Evolutionary conservation across 78 protist genomes (phyloP), one percentile per base, ranked within the genome.

Genomic region (Dictyostelium firmibasis): DNA sequence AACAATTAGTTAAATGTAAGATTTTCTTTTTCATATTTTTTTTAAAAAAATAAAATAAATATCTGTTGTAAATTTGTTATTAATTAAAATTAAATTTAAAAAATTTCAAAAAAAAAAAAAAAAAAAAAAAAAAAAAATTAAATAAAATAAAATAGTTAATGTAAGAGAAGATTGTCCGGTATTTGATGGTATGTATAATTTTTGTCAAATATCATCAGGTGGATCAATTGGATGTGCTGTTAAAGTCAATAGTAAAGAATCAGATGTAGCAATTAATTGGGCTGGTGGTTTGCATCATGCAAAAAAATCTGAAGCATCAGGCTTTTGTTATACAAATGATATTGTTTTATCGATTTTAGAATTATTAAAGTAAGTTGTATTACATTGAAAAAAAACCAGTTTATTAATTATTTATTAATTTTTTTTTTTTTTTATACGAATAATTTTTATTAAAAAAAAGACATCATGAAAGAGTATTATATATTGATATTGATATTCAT

Each of bases 211-310:
- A 16, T 98, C 87, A 95, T 83, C 99, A 11, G 99, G 99, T n/a
- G 99, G 99, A 27, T 98, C 99, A 0, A 85, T 99, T 27, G 99
- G 91, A 27, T 98, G 98, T 31, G 98, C 98, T 35, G 86, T 83
- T 33, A 96, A 96, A 44, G 60, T 97, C 18, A 97, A 97, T 83
- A 35, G 27, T 43, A 81, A 44, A 1, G 33, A 89, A 41, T 27
- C 93, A 27, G 99, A 98, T 64, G 50, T 98, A 10, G 99, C 99
- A 3, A 95, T 99, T 92, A 99, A 99, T 94, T 99, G 99, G 99
- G 69, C 97, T 2, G 99, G 99, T 13, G 99, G 99, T 5, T 89
- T 99, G 27, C 99, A 99, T 85, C 99, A 99, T 87, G 99, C 99
- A 23, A 16, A 98, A 44, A 98, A 98, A 77, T 81, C 92, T 36